Base-by-base conservation (phyloP, 176 grass and related monocot genomes). In the Triticum monococcum region DNA sequence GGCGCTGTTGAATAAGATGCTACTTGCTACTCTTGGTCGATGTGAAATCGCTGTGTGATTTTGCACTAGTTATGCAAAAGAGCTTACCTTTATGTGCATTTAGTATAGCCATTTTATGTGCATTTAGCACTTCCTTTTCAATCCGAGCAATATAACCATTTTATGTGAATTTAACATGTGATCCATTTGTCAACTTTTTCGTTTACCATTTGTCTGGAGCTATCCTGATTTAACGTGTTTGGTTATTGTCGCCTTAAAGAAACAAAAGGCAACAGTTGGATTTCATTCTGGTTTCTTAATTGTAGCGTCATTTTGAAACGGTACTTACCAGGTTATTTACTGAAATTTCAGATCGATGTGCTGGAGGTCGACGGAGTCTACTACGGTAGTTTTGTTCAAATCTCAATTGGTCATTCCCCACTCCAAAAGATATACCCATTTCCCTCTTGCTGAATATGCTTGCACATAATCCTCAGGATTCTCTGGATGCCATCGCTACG, bases 401-500 rank as follows among this genome's bases (percentile, higher is more conserved):
- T 31, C 60, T 45, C 25, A 71, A 45, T 43, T 83, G 6, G 23
- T 24, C 68, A 68, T 37, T 73, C 20, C n/a, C 59, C 83, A 78
- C 59, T 78, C 79, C 7, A 57, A 52, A 84, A 17, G 68, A 3
- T 54, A 70, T 2, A 20, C 26, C 9, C 33, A 7, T 74, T 87
- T 60, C 41, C 41, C 46, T 79, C 41, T n/a, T 30, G 8, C 10
- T 88, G 68, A 75, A 89, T 60, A 80, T 48, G 64, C 4, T 46
- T 3, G 20, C 14, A 71, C n/a, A 10, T 89, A 31, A 36, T 62
- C 77, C 84, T 81, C 73, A 98, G 97, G 94, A 11, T 98, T 98
- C 89, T 98, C 94, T 33, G 97, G 97, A 88, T 96, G 97, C 74
- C 97, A 98, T 54, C 88, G 97, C 35, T 98, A 92, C 1, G 94